Base-by-base conservation (phyloP, 2,329 filamentous ascomycete species). In the Fusarium sublunatum region DNA sequence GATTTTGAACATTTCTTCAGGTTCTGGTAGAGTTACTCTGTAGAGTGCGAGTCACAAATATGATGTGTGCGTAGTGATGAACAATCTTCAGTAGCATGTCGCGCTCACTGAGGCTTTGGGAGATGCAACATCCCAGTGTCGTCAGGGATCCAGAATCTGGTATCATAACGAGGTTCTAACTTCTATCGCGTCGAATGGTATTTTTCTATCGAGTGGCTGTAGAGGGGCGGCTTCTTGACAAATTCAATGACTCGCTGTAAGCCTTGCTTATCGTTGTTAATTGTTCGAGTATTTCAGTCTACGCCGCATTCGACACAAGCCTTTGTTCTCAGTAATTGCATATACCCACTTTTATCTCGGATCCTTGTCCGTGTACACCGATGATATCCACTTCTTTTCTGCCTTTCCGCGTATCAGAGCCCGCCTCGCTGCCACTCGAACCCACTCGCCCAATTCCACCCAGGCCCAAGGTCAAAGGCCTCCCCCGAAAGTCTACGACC, bases 81-180 rank as follows among this genome's bases (percentile, higher is more conserved):
- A 32, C 9, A 39, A 36, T 43, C 35, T 58, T 28, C 32, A 58
- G n/a, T 28, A 28, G 47, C 38, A 29, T 10, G 26, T 38, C 45
- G 39, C 35, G 32, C 28, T 52, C 7, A 19, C 19, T 19, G 19
- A 19, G 19, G 19, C 19, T 19, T 53, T 53, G 49, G 60, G 38
- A 40, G 38, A 60, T 47, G 49, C 53, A 25, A 40, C 44, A 52
- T 56, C 53, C 64, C 40, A 46, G 67, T 64, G 67, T 67, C 34
- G 38, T 47, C 53, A 63, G 51, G 58, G 56, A 61, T 62, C 36
- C 25, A 22, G 22, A 32, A 43, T 31, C 43, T 51, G 39, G 36
- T 22, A 32, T 19, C 47, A 41, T 62, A 62, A 47, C 25, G 52
- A 53, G 61, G 51, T 38, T 26, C 13, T 25, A 7, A 13, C 11